phyloP scores from a whole-genome alignment of 139 green algal species.

The Edaphochlamys debaryana region DNA sequence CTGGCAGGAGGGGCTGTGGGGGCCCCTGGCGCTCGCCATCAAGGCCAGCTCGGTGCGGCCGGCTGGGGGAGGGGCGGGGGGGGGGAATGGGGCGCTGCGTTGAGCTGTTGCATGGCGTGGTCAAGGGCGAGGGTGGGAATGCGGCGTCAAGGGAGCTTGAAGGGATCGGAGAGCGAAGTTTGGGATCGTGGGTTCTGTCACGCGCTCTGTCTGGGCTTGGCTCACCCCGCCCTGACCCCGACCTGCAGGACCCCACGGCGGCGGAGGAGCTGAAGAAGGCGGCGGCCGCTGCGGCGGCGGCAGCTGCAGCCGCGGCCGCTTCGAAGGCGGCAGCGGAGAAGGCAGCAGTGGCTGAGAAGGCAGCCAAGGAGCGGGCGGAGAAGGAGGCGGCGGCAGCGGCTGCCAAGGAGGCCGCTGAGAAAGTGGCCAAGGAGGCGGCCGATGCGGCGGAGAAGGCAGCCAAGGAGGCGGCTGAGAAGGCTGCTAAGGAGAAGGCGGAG shows the following conservation, averaged over 20 bases:
- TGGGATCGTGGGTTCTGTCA: too few relatives aligned
- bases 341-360: neutral
- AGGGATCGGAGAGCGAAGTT: too few relatives aligned
- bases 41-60: neutral
- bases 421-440: neutral
- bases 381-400: neutral
- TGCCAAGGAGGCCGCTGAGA: neutral
- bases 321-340: neutral
- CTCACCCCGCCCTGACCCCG: too few relatives aligned
- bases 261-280: too few relatives aligned
- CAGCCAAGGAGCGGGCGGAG: neutral
- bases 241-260: too few relatives aligned
- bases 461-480: neutral
- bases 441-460: neutral
- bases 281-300: too few relatives aligned
- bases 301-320: neutral
- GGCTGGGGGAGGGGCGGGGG: neutral
- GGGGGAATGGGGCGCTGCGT: neutral
- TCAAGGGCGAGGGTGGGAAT: neutral
- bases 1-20: constrained; percentile 86
- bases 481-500: neutral
- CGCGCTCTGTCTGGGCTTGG: too few relatives aligned
- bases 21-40: constrained; percentile 57
- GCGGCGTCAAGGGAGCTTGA: neutral
- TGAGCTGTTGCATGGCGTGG: neutral